A percentile compares a stretch with the other conserved stretches of the same genome.
Evolutionary conservation across 2,329 filamentous ascomycete genomes (phyloP).

Genomic region (Aspergillus sp.): DNA sequence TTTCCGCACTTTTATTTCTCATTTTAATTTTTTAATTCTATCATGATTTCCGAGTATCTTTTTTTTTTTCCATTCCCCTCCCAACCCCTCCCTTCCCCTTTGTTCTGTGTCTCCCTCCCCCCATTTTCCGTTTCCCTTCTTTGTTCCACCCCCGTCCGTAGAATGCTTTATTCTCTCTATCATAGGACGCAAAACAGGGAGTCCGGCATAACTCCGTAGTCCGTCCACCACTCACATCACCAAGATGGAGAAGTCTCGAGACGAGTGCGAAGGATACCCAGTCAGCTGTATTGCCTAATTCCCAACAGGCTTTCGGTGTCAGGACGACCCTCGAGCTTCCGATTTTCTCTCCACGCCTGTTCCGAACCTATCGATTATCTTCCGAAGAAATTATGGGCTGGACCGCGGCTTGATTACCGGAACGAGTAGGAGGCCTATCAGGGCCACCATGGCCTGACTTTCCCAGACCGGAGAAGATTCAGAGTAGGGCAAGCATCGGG

Average conservation of each 20-base stretch:
- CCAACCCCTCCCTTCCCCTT: neutral
- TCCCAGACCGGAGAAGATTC: neutral
- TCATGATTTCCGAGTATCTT: too few relatives aligned
- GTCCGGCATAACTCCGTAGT: neutral
- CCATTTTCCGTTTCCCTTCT: neutral
- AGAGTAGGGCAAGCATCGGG: neutral
- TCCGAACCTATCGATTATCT: neutral
- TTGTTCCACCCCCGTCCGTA: neutral
- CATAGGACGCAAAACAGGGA: neutral
- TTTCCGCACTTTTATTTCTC: too few relatives aligned
- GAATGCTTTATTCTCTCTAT: neutral
- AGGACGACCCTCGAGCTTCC: neutral
- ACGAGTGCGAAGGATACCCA: neutral
- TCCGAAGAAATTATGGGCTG: neutral
- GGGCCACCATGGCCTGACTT: neutral
- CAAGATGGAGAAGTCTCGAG: neutral
- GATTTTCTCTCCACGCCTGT: neutral
- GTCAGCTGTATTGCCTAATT: neutral
- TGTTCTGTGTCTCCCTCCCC: neutral
- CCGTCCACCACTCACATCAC: neutral
- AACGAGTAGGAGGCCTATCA: neutral
- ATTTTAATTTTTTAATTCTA: too few relatives aligned
- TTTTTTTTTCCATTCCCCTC: neutral
- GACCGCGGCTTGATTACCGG: neutral
- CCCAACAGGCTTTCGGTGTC: neutral